Evolutionary conservation across 2,329 filamentous ascomycete species (phyloP).

Genomic region (Aplosporella prunicola): DNA sequence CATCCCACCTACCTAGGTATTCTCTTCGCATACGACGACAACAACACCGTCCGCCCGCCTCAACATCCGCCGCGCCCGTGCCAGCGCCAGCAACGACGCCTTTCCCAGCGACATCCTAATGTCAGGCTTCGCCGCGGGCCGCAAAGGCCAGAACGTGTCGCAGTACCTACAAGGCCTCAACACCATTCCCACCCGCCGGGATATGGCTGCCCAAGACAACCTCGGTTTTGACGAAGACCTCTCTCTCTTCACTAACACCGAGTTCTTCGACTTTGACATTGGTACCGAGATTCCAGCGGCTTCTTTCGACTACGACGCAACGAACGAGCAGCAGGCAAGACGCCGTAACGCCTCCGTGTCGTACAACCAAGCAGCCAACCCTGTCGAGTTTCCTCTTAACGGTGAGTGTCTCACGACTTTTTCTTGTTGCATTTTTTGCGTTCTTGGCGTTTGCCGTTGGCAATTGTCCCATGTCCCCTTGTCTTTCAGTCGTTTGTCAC

Average conservation of each 20-base stretch:
- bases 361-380: slow-evolving; percentile 12
- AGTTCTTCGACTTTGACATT: slow-evolving; percentile 60
- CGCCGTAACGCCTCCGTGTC: slow-evolving; percentile 12
- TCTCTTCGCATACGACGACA: too few species aligned
- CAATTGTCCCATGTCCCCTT: slow-evolving; percentile 8
- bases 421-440: slow-evolving; percentile 10
- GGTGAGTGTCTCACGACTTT: slow-evolving; percentile 20
- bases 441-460: too few species aligned
- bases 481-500: slow-evolving; percentile 12
- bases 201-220: slow-evolving; percentile 19
- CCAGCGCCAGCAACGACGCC: too few species aligned
- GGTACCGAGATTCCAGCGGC: slow-evolving; percentile 16
- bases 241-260: slow-evolving; percentile 46
- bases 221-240: slow-evolving; percentile 39
- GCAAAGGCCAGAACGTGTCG: slow-evolving; percentile 77
- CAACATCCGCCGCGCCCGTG: too few species aligned
- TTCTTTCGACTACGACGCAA: slow-evolving; percentile 19
- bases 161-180: slow-evolving; percentile 84
- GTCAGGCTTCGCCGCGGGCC: slow-evolving; percentile 66
- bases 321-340: slow-evolving; percentile 16
- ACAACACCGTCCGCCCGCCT: too few species aligned
- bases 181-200: slow-evolving; percentile 43
- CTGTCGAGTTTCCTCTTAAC: slow-evolving; percentile 27
- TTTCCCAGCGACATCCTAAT: slow-evolving; percentile 50
- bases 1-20: too few species aligned